phyloP scores from a whole-genome alignment of 148 eudicot species.

The Pouteria glomerata region DNA sequence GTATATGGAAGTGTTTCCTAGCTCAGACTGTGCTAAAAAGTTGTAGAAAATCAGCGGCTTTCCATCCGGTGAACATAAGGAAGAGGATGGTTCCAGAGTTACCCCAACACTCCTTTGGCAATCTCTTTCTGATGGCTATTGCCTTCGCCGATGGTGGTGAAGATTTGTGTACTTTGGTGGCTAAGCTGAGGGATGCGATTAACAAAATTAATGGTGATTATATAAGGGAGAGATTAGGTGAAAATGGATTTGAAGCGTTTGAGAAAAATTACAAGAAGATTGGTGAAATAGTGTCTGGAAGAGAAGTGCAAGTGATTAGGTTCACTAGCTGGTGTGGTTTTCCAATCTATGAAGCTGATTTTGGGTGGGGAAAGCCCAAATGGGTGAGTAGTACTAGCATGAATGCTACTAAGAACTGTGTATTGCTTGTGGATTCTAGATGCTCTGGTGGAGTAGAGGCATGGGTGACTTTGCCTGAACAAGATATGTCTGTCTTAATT shows the following conservation, averaged over 20 bases:
- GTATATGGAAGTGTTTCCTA: slow-evolving; percentile 30
- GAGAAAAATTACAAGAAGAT: slow-evolving; percentile 3
- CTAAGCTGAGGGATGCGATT: slow-evolving; percentile 17
- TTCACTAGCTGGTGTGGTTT: slow-evolving; percentile 42
- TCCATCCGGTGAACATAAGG: slow-evolving; percentile 33
- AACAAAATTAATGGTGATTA: slow-evolving; percentile 8
- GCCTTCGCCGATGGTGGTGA: slow-evolving; percentile 4
- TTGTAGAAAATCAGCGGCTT: slow-evolving; percentile 9
- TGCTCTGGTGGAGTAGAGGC: slow-evolving; percentile 34
- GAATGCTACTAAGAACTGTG: slow-evolving; percentile 9
- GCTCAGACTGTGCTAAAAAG: background rate
- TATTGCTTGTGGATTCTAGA: slow-evolving; percentile 29
- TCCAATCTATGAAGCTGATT: slow-evolving; percentile 30
- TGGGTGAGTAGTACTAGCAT: slow-evolving; percentile 31
- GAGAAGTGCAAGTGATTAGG: slow-evolving; percentile 8
- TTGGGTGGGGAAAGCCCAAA: slow-evolving; percentile 38
- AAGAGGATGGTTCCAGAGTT: slow-evolving; percentile 16
- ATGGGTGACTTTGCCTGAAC: slow-evolving; percentile 33
- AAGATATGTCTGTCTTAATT: slow-evolving; percentile 27
- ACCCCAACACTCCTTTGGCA: slow-evolving; percentile 20
- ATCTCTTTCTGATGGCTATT: slow-evolving; percentile 22
- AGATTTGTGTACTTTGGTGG: slow-evolving; percentile 13
- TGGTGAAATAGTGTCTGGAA: background rate
- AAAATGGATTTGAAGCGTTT: slow-evolving; percentile 15
- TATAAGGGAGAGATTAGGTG: background rate